Percentiles rank a stretch among this genome's conserved stretches.
These are phyloP conservation scores for Penicillium goetzii DNA, from an alignment of 495 filamentous ascomycete genomes.

Conservation along the genomic window DNA sequence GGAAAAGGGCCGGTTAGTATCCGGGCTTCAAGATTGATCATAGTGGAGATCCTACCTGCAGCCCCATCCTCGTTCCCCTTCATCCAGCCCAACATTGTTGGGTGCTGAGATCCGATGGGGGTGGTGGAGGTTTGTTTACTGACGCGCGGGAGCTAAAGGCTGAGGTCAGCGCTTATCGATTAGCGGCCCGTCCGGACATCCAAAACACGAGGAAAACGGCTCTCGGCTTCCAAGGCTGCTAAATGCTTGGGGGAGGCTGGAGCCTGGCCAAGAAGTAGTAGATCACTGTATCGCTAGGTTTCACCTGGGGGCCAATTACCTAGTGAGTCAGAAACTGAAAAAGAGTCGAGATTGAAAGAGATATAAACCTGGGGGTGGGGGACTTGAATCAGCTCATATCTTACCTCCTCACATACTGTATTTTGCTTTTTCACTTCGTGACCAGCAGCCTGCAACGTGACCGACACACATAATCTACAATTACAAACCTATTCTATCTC, in stretches of 20 bases:
- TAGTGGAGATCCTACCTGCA: conserved; percentile 26
- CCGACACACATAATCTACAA: background rate
- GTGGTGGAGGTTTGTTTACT: conserved; percentile 27
- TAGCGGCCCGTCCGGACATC: background rate
- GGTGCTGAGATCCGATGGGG: conserved; percentile 10
- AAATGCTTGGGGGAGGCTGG: conserved; percentile 6
- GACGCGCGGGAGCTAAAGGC: conserved; percentile 26
- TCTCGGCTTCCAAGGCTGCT: background rate
- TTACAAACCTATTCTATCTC: background rate
- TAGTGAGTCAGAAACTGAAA: background rate
- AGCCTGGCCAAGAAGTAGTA: conserved; percentile 2
- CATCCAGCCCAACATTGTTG: conserved; percentile 59
- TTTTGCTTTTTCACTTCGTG: background rate
- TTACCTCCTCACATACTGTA: background rate
- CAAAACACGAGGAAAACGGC: background rate
- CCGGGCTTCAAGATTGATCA: conserved; percentile 15
- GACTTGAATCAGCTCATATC: background rate
- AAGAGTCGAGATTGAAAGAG: no score
- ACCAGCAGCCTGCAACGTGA: conserved; percentile 4
- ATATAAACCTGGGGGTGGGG: background rate
- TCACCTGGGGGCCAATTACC: background rate
- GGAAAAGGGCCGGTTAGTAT: conserved; percentile 2
- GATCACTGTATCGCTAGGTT: background rate
- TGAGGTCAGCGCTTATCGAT: conserved; percentile 29
- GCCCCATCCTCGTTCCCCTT: conserved; percentile 50